phyloP scores from a whole-genome alignment of 1,284 basidiomycete genomes.

The Chiua sp. region DNA sequence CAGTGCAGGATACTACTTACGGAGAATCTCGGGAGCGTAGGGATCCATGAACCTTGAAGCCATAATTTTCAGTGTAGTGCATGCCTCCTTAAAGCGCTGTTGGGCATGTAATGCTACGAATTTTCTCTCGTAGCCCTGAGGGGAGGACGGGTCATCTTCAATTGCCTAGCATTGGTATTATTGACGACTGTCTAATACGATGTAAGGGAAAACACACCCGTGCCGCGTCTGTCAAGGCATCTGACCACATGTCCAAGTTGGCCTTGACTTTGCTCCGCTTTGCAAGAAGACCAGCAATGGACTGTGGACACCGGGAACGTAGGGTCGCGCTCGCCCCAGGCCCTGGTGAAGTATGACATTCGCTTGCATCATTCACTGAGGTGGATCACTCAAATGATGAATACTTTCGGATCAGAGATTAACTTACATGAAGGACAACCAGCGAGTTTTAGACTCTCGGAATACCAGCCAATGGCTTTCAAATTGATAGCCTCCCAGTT shows the following conservation, averaged over 20 bases:
- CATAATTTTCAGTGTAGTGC: neutral
- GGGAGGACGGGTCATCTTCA: neutral
- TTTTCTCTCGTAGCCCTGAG: constrained; percentile 12
- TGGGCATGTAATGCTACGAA: neutral
- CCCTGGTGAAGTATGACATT: neutral
- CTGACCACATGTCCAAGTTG: neutral
- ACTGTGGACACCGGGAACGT: neutral
- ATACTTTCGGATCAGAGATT: no score
- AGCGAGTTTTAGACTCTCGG: constrained; percentile 7
- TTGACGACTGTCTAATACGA: neutral
- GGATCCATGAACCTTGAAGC: neutral
- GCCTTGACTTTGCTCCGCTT: constrained; percentile 8
- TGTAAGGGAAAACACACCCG: constrained; percentile 1
- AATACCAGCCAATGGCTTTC: constrained; percentile 10
- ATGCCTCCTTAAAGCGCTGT: neutral
- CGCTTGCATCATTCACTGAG: neutral
- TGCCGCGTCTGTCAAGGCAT: constrained; percentile 3
- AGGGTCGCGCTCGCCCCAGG: neutral
- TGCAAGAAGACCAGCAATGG: constrained; percentile 7
- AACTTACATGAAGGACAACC: constrained; percentile 3
- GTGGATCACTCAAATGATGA: no score
- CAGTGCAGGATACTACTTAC: constrained; percentile 4
- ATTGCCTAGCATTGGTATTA: constrained; percentile 9
- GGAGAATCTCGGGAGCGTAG: neutral
- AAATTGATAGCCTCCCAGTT: no score